Base-by-base conservation (phyloP, 116 monocot genomes). In the Phalaenopsis hybrid region DNA sequence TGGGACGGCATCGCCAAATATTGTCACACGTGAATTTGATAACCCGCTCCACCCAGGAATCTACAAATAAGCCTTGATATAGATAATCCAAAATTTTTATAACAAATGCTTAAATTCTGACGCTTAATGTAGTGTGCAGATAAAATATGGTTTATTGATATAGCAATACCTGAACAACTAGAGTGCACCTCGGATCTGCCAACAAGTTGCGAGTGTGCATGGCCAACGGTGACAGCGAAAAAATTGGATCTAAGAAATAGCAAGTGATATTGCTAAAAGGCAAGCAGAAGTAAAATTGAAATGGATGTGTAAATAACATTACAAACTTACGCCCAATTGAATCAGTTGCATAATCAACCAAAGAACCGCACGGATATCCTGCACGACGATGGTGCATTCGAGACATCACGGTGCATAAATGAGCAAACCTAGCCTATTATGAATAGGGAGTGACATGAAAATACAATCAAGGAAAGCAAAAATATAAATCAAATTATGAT, bases 41-140 rank as follows among this genome's bases (percentile, higher is more conserved):
- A 97, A 82, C 52, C 90, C 94, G 86, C 94, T 97, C 94, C 97
- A 97, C 82, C 97, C 97, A 87, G 97, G 97, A 78, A 93, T 90
- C 97, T 97, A 46, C 4, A 37, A 80, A 58, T 28, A 45, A 43
- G 67, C 69, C 6, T 51, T 72, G 46, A 12, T 48, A 1, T 69
- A 23, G n/a, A 8, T 75, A n/a, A 77, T 10, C 4, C 34, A 34
- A 70, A 2, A 11, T 8, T n/a, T 70, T 34, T 70, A 70, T 70
- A 28, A 16, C 18, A 9, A 34, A 17, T 77, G 23, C 23, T 15
- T 12, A 20, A 76, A 58, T 46, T 18, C 44, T 21, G 16, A 65
- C 4, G 15, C 49, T 11, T 41, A 20, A 16, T 17, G 46, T 43
- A 20, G 55, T 33, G 12, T 34, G 1, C 25, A 74, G 21, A 79